Percentiles rank a stretch among this genome's conserved stretches.
Evolutionary conservation across 805 yeast genomes (phyloP).

Genomic region (Scheffersomyces spartinae): DNA sequence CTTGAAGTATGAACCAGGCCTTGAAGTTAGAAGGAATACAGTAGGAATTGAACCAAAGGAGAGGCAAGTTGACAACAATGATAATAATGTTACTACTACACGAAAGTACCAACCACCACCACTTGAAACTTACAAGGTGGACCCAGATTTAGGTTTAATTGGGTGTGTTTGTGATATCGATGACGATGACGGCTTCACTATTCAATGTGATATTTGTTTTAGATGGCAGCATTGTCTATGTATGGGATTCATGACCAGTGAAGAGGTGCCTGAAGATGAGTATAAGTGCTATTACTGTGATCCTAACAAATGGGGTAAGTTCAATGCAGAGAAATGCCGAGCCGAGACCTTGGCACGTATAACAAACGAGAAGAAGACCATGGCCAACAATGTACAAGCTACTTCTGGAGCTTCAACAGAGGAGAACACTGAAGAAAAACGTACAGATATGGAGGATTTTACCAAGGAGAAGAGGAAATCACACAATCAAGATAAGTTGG

Average conservation of each 20-base stretch:
- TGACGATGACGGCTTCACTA: conserved; percentile 88
- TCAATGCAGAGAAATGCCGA: conserved; percentile 27
- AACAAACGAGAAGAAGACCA: conserved; percentile 9
- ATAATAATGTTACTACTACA: conserved; percentile 1
- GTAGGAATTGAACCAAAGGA: conserved; percentile 2
- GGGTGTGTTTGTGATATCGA: conserved; percentile 82
- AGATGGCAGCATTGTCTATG: conserved; percentile 96
- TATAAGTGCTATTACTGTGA: conserved; percentile 75
- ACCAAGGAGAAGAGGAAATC: conserved; percentile 4
- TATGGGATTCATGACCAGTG: conserved; percentile 61
- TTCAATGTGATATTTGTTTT: conserved; percentile 87
- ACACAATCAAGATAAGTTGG: no score
- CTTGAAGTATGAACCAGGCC: conserved; percentile 3
- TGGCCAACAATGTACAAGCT: no score
- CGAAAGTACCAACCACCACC: conserved; percentile 1
- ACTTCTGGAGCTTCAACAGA: no score
- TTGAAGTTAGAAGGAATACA: conserved; percentile 4
- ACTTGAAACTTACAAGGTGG: conserved; percentile 43
- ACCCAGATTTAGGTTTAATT: conserved; percentile 74
- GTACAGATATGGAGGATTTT: no score
- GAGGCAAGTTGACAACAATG: conserved; percentile 9
- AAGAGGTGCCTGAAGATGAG: conserved; percentile 67
- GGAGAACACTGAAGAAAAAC: conserved; percentile 1
- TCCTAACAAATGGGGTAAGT: conserved; percentile 26
- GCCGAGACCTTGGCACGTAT: conserved; percentile 19